Conservation (phyloP, 1,284 basidiomycete species). For the Heterobasidion irregulare region DNA sequence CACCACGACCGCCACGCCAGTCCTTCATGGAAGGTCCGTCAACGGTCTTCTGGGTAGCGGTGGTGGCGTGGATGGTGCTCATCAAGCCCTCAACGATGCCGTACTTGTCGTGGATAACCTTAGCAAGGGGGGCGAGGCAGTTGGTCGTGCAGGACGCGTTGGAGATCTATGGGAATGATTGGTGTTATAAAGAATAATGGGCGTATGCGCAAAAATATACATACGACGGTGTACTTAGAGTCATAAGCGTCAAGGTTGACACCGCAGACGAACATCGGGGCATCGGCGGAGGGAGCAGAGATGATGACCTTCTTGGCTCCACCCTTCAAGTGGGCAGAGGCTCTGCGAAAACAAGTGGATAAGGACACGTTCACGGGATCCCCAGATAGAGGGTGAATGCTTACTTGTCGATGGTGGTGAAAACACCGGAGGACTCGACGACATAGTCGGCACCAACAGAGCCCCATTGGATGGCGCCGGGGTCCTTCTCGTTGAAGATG, state of each 20-base stretch:
- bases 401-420: slow-evolving; percentile 88
- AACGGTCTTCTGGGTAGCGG: slow-evolving; percentile 99
- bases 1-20: slow-evolving; percentile 95
- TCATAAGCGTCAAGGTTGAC: slow-evolving; percentile 97
- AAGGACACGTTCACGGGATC: neutral
- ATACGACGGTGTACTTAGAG: slow-evolving; percentile 80
- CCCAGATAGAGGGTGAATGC: slow-evolving; percentile 8
- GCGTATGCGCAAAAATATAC: slow-evolving; percentile 20
- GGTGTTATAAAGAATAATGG: neutral
- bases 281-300: slow-evolving; percentile 97
- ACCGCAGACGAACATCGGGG: slow-evolving; percentile 95
- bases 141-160: slow-evolving; percentile 99
- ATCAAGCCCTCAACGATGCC: slow-evolving; percentile 95
- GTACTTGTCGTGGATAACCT: slow-evolving; percentile 96
- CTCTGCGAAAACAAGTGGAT: slow-evolving; percentile 41
- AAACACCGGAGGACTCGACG: slow-evolving; percentile 98
- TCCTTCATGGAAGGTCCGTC: slow-evolving; percentile 94
- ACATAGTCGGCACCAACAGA: slow-evolving; percentile 84
- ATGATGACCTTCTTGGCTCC: slow-evolving; percentile 99
- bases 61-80: slow-evolving; percentile 97
- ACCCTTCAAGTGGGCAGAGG: slow-evolving; percentile 92
- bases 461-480: slow-evolving; percentile 83
- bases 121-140: slow-evolving; percentile 97
- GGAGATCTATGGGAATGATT: slow-evolving; percentile 57
- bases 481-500: slow-evolving; percentile 87